Evolutionary conservation across 2,329 filamentous ascomycete species (phyloP).

Genomic region (Chaetomium olivaceum): DNA sequence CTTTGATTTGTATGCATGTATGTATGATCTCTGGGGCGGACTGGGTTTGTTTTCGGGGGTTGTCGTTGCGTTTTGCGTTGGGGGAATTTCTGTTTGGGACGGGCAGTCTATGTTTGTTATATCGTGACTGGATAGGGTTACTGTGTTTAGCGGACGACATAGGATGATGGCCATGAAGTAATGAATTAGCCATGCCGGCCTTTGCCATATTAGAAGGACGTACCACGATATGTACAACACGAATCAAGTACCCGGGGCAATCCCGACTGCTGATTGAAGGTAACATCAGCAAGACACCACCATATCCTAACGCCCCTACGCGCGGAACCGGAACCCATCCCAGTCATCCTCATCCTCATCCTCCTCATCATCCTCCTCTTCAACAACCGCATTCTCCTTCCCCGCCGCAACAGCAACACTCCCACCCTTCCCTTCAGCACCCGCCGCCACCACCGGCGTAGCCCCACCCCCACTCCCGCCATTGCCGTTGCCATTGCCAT

Average conservation of each 20-base stretch:
- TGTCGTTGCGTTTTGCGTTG: background rate
- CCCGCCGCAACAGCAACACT: conserved; percentile 29
- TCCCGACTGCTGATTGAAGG: background rate
- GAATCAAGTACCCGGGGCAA: conserved; percentile 13
- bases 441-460: conserved; percentile 28
- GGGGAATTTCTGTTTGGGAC: background rate
- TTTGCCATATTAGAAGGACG: conserved; percentile 7
- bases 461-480: too few relatives aligned
- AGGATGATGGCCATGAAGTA: background rate
- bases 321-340: conserved; percentile 58
- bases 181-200: background rate
- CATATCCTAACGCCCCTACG: conserved; percentile 8
- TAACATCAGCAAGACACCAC: background rate
- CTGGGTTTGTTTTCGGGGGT: background rate
- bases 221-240: conserved; percentile 21
- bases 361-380: conserved; percentile 47
- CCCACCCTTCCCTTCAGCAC: conserved; percentile 34
- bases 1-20: background rate
- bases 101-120: background rate
- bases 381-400: conserved; percentile 36
- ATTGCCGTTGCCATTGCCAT: conserved; percentile 26
- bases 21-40: background rate
- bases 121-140: background rate
- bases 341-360: conserved; percentile 57
- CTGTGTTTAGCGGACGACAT: background rate